These are phyloP conservation scores for Phytophthora niederhauseri DNA, from an alignment of 352 stramenopile genomes.

Conservation along the genomic window DNA sequence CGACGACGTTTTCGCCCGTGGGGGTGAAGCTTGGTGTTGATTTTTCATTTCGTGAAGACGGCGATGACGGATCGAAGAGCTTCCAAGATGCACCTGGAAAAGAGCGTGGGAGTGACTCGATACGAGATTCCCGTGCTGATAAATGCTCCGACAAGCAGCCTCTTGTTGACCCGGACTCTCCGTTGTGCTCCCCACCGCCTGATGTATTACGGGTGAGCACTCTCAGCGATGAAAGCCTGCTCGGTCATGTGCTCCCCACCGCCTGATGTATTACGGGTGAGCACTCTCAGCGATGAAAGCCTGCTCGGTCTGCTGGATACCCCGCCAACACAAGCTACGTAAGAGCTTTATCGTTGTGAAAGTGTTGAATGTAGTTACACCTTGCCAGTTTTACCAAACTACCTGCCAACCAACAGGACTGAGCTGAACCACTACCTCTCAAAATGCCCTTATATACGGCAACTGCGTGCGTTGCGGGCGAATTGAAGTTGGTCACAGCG, in stretches of 20 bases:
- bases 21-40: neutral
- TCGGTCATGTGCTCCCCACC: too few relatives aligned
- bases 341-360: neutral
- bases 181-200: constrained; percentile 13
- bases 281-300: constrained; percentile 10
- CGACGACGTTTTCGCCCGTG: too few relatives aligned
- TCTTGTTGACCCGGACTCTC: constrained; percentile 1
- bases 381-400: too few relatives aligned
- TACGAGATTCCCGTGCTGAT: neutral
- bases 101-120: neutral
- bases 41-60: neutral
- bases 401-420: too few relatives aligned
- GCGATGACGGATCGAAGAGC: neutral
- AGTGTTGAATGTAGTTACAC: too few relatives aligned
- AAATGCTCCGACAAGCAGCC: neutral
- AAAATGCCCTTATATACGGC: neutral
- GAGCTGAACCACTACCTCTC: too few relatives aligned
- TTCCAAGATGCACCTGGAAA: neutral
- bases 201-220: constrained; percentile 1
- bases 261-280: constrained; percentile 1
- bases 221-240: constrained; percentile 10
- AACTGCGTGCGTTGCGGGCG: neutral
- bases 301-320: constrained; percentile 1
- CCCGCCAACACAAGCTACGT: neutral
- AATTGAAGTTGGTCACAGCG: neutral